Base-by-base conservation (phyloP, 257 asterid species). In the Verbena officinalis region DNA sequence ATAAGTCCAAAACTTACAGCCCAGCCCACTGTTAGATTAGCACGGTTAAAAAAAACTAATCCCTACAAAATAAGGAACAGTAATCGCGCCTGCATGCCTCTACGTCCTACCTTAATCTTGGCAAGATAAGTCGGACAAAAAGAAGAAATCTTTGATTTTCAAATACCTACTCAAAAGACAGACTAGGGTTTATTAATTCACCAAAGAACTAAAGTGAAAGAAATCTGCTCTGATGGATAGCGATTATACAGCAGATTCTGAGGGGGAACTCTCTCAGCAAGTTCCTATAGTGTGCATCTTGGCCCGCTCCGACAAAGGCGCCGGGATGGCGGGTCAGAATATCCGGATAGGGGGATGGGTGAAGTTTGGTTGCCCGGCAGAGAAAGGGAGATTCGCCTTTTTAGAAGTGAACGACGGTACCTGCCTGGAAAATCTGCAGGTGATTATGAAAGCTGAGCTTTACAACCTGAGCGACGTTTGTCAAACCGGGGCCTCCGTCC, bases 321-420 rank as follows among this genome's bases (percentile, higher is more conserved):
- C 88, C 2, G 90, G 88, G 1, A 76, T 93, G 44, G 83, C 90
- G 0, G 97, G 96, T 0, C 81, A 76, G 66, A 80, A 74, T 8
- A 83, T 81, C 48, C 76, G 81, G 11, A 80, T 93, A 57, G 97
- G 97, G 0, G 99, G 99, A 43, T 87, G 95, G 99, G 99, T 93
- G 20, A 90, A 86, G 78, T 82, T 96, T 0, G 99, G 99, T 0
- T 75, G 99, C 19, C 89, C 82, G 69, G 97, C 90, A 45, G 97
- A 89, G 7, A 93, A 86, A 74, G 96, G 96, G 0, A 24, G 84
- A 3, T 80, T 93, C 60, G 99, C 97, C 0, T 93, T 93, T 52
- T 52, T 93, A 22, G 97, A 86, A 70, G 84, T 93, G 11, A 87
- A 87, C 63, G 99, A 93, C 40, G 97, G 99, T 0, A 85, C 97